Evolutionary conservation across 176 grass and related monocot species (phyloP).

Genomic region (Raddia distichophylla): DNA sequence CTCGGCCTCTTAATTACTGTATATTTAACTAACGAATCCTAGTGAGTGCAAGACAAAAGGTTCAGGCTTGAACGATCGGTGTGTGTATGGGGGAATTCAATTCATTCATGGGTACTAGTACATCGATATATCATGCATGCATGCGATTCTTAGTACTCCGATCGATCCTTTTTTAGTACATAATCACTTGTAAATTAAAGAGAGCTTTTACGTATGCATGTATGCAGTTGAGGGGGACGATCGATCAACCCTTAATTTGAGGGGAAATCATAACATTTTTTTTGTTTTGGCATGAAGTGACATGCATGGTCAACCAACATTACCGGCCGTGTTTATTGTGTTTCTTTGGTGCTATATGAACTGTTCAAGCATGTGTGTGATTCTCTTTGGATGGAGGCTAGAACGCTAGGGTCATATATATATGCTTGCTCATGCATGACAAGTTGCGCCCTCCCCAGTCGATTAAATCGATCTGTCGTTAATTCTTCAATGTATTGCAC

Average conservation of each 20-base stretch:
- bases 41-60: neutral
- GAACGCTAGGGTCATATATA: neutral
- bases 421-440: neutral
- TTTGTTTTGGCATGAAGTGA: neutral
- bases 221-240: neutral
- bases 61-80: neutral
- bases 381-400: neutral
- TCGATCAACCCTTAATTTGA: neutral
- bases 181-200: too few relatives aligned
- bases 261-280: neutral
- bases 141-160: neutral
- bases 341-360: neutral
- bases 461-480: neutral
- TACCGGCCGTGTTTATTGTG: neutral
- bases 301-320: neutral
- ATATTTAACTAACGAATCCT: neutral
- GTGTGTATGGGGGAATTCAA: neutral
- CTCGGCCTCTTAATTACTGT: neutral
- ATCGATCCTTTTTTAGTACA: neutral
- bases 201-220: neutral
- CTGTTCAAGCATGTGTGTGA: slow-evolving; percentile 6
- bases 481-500: too few relatives aligned
- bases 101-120: neutral
- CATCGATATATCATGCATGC: neutral
- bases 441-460: neutral